Percentiles rank a stretch among this genome's conserved stretches.
phyloP scores from a whole-genome alignment of 495 filamentous ascomycete species.

The Penicillium cinerascens region DNA sequence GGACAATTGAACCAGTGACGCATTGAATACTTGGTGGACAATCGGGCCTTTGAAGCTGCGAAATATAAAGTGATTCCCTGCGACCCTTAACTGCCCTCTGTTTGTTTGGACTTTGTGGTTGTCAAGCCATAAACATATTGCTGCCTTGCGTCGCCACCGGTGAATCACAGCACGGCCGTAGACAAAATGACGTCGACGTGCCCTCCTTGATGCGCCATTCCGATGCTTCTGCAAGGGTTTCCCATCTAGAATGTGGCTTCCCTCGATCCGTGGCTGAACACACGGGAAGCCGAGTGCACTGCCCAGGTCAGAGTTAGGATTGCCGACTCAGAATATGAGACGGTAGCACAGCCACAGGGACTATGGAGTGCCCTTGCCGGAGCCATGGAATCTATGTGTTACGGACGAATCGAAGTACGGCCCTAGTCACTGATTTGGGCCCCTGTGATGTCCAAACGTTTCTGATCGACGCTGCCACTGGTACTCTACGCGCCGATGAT shows the following conservation, averaged over 20 bases:
- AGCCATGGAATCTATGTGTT: background rate
- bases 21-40: too few relatives aligned
- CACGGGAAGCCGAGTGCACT: background rate
- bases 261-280: conserved; percentile 5
- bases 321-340: background rate
- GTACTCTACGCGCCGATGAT: background rate
- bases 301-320: background rate
- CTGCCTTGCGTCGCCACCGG: background rate
- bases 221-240: background rate
- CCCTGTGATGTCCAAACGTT: background rate
- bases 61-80: background rate
- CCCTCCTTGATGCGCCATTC: background rate
- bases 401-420: background rate
- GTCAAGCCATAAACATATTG: background rate
- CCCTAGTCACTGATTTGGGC: background rate
- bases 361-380: background rate
- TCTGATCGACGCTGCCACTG: background rate
- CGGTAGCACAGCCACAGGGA: background rate
- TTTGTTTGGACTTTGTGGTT: background rate
- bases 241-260: background rate
- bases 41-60: too few relatives aligned
- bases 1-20: background rate
- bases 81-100: background rate
- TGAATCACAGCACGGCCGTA: background rate
- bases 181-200: background rate